Base-by-base conservation (phyloP, 164 flowering plant species). In the Vitis cinerea region DNA sequence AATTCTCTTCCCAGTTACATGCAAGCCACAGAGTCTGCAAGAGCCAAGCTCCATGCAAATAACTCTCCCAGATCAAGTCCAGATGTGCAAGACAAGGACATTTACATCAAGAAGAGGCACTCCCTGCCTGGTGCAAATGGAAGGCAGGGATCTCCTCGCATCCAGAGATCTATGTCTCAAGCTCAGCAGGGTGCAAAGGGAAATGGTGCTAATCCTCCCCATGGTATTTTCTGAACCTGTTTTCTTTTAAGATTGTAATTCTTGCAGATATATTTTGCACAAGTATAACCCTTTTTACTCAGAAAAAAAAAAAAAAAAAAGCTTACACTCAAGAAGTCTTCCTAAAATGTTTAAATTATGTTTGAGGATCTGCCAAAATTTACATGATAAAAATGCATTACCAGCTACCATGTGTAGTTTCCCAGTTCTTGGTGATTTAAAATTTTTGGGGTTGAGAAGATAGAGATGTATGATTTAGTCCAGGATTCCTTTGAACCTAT, bases 11-110 rank as follows among this genome's bases (percentile, higher is more conserved):
- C 99, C 8, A 91, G 81, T 74, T 93, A 93, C 80, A 95, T 95
- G 99, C 99, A 95, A 85, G 89, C 93, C n/a, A 95, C 99, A 57
- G 83, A 95, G 77, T 95, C 99, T 64, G 98, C 96, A 49, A 90
- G 81, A 78, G 99, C 99, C 49, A 95, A 95, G 86, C 82, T 87
- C 14, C 52, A 81, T 37, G 74, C 87, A 2, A 78, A 74, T 77
- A 77, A 64, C 75, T 95, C 99, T 64, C 99, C 97, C 6, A 87
- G 87, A 72, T 86, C 94, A 56, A 91, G 94, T 61, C 99, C 99
- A 17, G 98, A 93, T 77, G 79, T 87, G 65, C 90, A 80, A 44
- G 97, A 91, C 62, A 85, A 82, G 76, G 98, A 91, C 4, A 37
- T 65, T n/a, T 73, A 77, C 75, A 16, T 82, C 59, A 93, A 84